These are phyloP conservation scores for Orbilia ellipsospora DNA, from an alignment of 2,329 filamentous ascomycete species.

Conservation along the genomic window DNA sequence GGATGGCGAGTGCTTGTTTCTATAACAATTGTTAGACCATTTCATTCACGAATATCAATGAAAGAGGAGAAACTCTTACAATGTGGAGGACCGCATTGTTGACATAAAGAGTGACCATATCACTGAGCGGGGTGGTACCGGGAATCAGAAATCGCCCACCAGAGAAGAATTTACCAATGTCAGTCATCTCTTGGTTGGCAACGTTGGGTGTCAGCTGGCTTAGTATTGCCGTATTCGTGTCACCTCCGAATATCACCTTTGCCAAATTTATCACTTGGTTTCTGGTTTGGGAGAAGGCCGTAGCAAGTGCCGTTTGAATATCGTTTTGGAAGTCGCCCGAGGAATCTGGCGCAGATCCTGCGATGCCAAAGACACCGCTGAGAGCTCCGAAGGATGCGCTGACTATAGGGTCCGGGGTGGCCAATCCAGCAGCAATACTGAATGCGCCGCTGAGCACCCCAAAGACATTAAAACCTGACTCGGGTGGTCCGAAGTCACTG, in stretches of 20 bases:
- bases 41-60: too few species aligned
- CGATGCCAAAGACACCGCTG: slow-evolving; percentile 18
- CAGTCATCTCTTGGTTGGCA: not conserved
- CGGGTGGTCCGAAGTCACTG: slow-evolving; percentile 13
- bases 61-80: too few species aligned
- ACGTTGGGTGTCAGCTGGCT: not conserved
- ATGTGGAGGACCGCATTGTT: too few species aligned
- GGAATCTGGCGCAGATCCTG: not conserved
- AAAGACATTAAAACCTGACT: slow-evolving; percentile 11
- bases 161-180: too few species aligned
- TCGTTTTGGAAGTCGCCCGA: not conserved
- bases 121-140: too few species aligned
- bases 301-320: not conserved
- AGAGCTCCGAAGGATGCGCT: slow-evolving; percentile 16
- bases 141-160: too few species aligned
- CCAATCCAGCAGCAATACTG: slow-evolving; percentile 11
- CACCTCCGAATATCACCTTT: not conserved
- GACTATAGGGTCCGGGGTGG: not conserved
- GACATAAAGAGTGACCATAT: too few species aligned
- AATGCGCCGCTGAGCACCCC: slow-evolving; percentile 18
- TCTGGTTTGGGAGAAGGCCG: not conserved
- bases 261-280: not conserved
- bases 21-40: too few species aligned
- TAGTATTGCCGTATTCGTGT: not conserved
- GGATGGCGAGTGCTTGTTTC: too few species aligned